phyloP scores from a whole-genome alignment of 2,329 filamentous ascomycete genomes.

The Cercospora sesami region DNA sequence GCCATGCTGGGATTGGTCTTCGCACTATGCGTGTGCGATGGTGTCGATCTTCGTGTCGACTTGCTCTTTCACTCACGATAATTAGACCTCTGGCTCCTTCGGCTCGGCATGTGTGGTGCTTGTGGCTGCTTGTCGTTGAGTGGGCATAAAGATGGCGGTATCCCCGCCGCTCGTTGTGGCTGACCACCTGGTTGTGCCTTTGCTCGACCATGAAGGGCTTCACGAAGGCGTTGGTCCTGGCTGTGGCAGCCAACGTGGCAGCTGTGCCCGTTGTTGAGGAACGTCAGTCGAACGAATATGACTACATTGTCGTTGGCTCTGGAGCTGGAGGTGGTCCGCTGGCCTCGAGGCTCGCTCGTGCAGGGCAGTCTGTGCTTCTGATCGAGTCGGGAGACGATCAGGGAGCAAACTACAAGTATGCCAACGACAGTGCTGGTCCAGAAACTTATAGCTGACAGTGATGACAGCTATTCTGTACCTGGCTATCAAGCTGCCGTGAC shows the following conservation, averaged over 20 bases:
- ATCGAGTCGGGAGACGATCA: constrained; percentile 62
- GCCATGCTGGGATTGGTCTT: not conserved
- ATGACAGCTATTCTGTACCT: constrained; percentile 51
- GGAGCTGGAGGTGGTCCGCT: constrained; percentile 61
- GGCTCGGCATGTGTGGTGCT: not conserved
- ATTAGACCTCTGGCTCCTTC: not conserved
- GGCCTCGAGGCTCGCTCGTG: constrained; percentile 58
- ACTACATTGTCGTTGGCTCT: constrained; percentile 60
- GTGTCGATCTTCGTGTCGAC: not conserved
- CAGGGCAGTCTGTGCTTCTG: constrained; percentile 60
- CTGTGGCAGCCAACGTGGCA: constrained; percentile 9
- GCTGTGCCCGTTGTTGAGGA: constrained; percentile 18
- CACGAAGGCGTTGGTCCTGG: not conserved
- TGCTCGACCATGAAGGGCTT: constrained; percentile 11
- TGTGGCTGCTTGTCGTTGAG: not conserved
- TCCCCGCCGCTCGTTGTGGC: not conserved
- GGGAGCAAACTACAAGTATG: constrained; percentile 47
- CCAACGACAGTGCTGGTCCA: not conserved
- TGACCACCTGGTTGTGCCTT: no score
- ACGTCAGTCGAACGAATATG: constrained; percentile 32
- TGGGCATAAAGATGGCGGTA: not conserved
- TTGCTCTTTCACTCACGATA: not conserved
- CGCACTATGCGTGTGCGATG: not conserved
- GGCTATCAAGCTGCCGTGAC: constrained; percentile 42
- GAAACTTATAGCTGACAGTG: not conserved